Evolutionary conservation across 2,329 filamentous ascomycete genomes (phyloP).

Genomic region (Phoma sp.): DNA sequence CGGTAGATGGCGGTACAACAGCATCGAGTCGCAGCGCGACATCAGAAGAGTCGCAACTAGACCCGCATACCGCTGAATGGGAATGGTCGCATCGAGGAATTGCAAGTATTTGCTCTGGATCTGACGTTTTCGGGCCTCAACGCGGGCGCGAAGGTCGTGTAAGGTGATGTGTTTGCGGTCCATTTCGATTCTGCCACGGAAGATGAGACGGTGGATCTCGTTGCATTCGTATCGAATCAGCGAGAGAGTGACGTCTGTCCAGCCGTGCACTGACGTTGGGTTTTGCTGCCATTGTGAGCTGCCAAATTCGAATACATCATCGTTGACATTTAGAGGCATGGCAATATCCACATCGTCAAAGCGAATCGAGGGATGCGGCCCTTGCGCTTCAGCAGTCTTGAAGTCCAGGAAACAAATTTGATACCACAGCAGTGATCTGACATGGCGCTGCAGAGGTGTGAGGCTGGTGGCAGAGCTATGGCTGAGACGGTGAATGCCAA

Average conservation of each 20-base stretch:
- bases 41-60: slow-evolving; percentile 47
- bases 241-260: slow-evolving; percentile 45
- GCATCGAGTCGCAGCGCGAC: slow-evolving; percentile 48
- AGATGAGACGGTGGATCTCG: slow-evolving; percentile 47
- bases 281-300: slow-evolving; percentile 44
- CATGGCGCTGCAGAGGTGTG: slow-evolving; percentile 44
- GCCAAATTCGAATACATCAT: slow-evolving; percentile 48
- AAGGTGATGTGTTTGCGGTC: slow-evolving; percentile 46
- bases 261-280: slow-evolving; percentile 37
- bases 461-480: slow-evolving; percentile 43
- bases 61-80: slow-evolving; percentile 47
- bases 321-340: slow-evolving; percentile 45
- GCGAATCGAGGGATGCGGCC: slow-evolving; percentile 46
- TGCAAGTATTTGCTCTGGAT: slow-evolving; percentile 45
- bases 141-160: slow-evolving; percentile 43
- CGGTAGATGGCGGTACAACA: slow-evolving; percentile 47
- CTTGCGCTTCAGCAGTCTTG: slow-evolving; percentile 48
- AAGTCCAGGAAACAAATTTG: slow-evolving; percentile 49
- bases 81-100: slow-evolving; percentile 40
- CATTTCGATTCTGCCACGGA: slow-evolving; percentile 47
- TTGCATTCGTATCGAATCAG: slow-evolving; percentile 48
- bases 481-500: slow-evolving; percentile 46
- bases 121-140: slow-evolving; percentile 44
- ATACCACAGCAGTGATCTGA: slow-evolving; percentile 47
- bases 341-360: slow-evolving; percentile 47